Base-by-base conservation (phyloP, 495 filamentous ascomycete species). In the Annulohypoxylon moriforme region DNA sequence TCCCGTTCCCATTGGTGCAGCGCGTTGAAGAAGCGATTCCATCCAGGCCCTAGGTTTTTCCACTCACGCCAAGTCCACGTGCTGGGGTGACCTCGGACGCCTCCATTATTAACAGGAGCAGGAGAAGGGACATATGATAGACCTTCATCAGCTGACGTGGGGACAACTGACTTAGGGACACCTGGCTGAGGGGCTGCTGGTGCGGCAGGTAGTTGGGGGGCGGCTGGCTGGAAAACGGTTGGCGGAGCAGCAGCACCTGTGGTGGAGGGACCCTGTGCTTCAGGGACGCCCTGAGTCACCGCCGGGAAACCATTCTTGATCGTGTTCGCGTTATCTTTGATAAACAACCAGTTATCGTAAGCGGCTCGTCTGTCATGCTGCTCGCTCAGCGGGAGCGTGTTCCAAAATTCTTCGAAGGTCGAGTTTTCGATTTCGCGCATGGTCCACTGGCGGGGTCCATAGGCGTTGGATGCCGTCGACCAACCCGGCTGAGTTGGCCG, bases 391-490 rank as follows among this genome's bases (percentile, higher is more conserved):
- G 59, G 34, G 7, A 68, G 27, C 46, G 59, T 11, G 16, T 42
- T 18, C 29, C 47, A 47, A 18, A 40, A 72, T 0, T 60, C 53
- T 0, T 60, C 34, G 52, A 72, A 72, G 36, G 22, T 24, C 64
- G 58, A 55, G 0, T 18, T 16, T 47, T 4, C 40, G 4, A 72
- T 27, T 0, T 72, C 50, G 0, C 24, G 0, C 42, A 58, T 47
- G 42, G 18, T 42, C 62, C 62, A 71, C 3, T 38, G 8, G 6
- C 31, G 62, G 9, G 40, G 29, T 20, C 8, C 16, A 13, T 6
- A 4, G 11, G 13, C 1, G 2, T 49, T 10, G 4, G 18, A 11
- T 25, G 9, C 7, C 18, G 46, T 4, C 3, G 6, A 7, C 46
- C 46, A 49, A 13, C 46, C 46, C 10, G 46, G 46, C 20, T 49